Conservation (phyloP, 106 monocot genomes). For the Xerophyta viscosa region DNA sequence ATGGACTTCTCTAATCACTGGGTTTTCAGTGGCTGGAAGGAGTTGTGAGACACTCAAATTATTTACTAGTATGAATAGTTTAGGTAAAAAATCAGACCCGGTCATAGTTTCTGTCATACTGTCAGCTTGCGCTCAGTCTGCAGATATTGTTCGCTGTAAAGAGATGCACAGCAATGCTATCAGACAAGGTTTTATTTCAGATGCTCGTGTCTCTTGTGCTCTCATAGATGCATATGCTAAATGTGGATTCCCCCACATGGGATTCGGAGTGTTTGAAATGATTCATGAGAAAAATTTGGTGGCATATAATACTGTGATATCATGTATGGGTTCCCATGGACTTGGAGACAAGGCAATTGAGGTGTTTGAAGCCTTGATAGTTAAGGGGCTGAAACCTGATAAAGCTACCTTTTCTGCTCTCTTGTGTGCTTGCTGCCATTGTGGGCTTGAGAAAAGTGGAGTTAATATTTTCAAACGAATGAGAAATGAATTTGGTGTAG, state of each 20-base stretch:
- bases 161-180: constrained; percentile 40
- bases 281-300: constrained; percentile 33
- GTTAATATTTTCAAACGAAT: constrained; percentile 35
- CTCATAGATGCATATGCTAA: constrained; percentile 54
- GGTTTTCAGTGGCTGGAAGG: constrained; percentile 27
- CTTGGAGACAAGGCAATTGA: constrained; percentile 18
- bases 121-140: constrained; percentile 39
- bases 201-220: constrained; percentile 32
- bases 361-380: constrained; percentile 35
- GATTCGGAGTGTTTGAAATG: constrained; percentile 22
- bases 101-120: constrained; percentile 41
- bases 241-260: constrained; percentile 40
- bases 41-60: constrained; percentile 22
- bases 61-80: constrained; percentile 36
- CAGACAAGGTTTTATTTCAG: constrained; percentile 13
- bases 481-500: constrained; percentile 36
- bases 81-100: constrained; percentile 24
- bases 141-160: constrained; percentile 16
- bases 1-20: constrained; percentile 64
- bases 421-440: constrained; percentile 60
- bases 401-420: constrained; percentile 54
- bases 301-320: constrained; percentile 45
- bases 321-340: constrained; percentile 47
- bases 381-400: constrained; percentile 31
- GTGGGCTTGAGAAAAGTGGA: constrained; percentile 27